These are phyloP conservation scores for Trypanosoma vivax DNA, from an alignment of 208 protist species.

Conservation along the genomic window DNA sequence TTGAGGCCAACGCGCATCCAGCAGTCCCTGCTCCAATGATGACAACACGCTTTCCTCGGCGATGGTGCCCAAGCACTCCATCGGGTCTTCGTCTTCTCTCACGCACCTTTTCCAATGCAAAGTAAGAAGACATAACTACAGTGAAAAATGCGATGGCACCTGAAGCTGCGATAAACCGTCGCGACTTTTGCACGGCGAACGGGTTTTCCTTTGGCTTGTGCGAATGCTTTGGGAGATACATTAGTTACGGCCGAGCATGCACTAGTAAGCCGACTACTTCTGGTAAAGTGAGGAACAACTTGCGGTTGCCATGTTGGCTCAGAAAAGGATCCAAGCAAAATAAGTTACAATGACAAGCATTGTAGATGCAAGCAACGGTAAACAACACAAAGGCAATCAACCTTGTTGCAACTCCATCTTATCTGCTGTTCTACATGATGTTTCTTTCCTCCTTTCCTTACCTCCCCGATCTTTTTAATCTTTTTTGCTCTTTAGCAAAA, in stretches of 20 bases:
- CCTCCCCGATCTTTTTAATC: too few species aligned
- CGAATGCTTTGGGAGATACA: slow-evolving; percentile 63
- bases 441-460: too few species aligned
- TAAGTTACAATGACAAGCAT: too few species aligned
- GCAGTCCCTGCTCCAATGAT: slow-evolving; percentile 70
- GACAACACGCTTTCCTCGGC: slow-evolving; percentile 45
- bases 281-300: neutral
- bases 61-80: slow-evolving; percentile 22
- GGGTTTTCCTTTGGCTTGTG: slow-evolving; percentile 31
- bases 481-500: too few species aligned
- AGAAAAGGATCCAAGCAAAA: too few species aligned
- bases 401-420: too few species aligned
- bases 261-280: neutral
- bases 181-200: slow-evolving; percentile 48
- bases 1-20: slow-evolving; percentile 51
- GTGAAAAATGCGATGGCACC: slow-evolving; percentile 24
- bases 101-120: slow-evolving; percentile 40
- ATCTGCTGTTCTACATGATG: too few species aligned
- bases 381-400: too few species aligned
- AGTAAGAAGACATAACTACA: slow-evolving; percentile 19
- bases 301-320: too few species aligned
- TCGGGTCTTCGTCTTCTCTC: slow-evolving; percentile 26
- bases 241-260: slow-evolving; percentile 1
- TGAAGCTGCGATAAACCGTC: slow-evolving; percentile 33
- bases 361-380: too few species aligned